Evolutionary conservation across 2,329 filamentous ascomycete species (phyloP), one percentile per base, ranked within the genome.

Genomic region (Aspergillus ochraceus): DNA sequence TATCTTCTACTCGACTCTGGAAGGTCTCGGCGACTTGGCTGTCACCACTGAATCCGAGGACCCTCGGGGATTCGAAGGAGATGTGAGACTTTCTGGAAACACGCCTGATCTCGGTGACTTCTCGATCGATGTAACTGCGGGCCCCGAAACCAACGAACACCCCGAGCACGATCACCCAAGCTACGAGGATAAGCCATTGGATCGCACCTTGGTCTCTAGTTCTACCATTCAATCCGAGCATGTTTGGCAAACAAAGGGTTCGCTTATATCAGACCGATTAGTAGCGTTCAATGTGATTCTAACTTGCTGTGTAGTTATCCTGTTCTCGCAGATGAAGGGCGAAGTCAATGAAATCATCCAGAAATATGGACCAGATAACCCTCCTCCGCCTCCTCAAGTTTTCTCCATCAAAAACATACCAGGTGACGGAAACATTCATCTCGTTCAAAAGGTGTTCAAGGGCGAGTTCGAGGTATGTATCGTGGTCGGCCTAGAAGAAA

Each of bases 401-500:
- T 97, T 96, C 75, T 91, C 91, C 6, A 82, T 98, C 56, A 77
- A 82, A 49, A 89, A 96, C 73, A 76, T 77, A 12, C 73, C 72
- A 20, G 74, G 72, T 6, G 64, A 73, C 29, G 94, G 92, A 30
- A 98, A 98, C 70, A 79, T 91, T 14, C 94, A 99, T 64, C 79
- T 97, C 46, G 83, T 98, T 17, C 92, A 99, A 76, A 97, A 97
- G 78, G 86, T 92, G 2, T 98, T 97, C 68, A 86, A 93, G 68
- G 94, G 95, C 1, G 76, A 88, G 1, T 99, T 98, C 70, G 92
- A 89, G 76, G 80, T 83, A 69, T 62, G 71, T 59, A 52, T 14
- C n/a, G 10, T 36, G 6, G 19, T 9, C 11, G 6, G 32, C 10
- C 1, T 49, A n/a, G 20, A 30, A 47, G 29, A 20, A 19, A 0